phyloP scores from a whole-genome alignment of 176 grass and related monocot species.

The Chloris gayana region DNA sequence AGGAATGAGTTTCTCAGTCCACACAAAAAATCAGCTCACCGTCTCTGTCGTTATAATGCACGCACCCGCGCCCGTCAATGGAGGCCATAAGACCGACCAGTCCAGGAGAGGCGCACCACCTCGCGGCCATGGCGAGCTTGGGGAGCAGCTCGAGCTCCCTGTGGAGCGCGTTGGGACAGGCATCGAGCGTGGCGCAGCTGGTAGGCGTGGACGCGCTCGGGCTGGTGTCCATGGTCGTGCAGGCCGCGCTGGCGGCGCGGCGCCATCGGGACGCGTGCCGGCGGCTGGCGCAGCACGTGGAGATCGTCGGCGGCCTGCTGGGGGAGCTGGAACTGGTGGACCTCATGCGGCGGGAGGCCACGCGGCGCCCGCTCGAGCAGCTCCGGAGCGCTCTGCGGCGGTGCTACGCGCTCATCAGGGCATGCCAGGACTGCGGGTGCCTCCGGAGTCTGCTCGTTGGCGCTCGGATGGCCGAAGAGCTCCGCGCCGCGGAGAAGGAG shows the following conservation, averaged over 20 bases:
- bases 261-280: constrained; percentile 58
- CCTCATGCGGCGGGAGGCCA: constrained; percentile 49
- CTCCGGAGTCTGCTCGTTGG: constrained; percentile 48
- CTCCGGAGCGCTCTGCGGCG: constrained; percentile 39
- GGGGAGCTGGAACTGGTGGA: constrained; percentile 51
- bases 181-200: constrained; percentile 31
- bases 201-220: constrained; percentile 63
- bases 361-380: constrained; percentile 56
- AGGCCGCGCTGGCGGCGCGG: constrained; percentile 58
- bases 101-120: not conserved
- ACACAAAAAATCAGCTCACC: not conserved
- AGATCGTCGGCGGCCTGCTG: constrained; percentile 60
- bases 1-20: not conserved
- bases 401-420: constrained; percentile 46
- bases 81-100: not conserved
- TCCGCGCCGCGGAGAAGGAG: constrained; percentile 45
- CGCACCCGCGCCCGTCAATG: not conserved
- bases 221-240: constrained; percentile 65
- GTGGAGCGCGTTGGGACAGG: constrained; percentile 7
- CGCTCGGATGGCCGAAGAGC: constrained; percentile 44
- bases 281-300: constrained; percentile 52
- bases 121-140: constrained; percentile 13
- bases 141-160: not conserved
- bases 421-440: constrained; percentile 54
- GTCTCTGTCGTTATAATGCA: not conserved